Base-by-base conservation (phyloP, 2,329 filamentous ascomycete genomes). In the Xylariaceae sp. region DNA sequence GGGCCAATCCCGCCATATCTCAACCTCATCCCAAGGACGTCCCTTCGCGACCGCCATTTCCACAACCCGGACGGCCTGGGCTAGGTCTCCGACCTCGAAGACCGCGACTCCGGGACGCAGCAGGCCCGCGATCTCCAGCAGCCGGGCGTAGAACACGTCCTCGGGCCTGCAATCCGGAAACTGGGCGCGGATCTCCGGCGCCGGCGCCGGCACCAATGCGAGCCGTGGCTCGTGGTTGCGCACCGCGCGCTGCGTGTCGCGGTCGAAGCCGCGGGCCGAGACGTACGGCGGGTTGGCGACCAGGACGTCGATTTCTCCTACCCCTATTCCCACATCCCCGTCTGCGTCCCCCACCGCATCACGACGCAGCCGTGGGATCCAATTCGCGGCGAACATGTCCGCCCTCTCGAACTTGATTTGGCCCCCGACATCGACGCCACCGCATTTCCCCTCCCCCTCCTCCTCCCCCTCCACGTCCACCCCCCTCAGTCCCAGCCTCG, bases 251-350 rank as follows among this genome's bases (percentile, higher is more conserved):
- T 81, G 78, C 1, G 89, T 92, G 18, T 84, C 83, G 40, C 74
- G 80, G 40, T 79, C 73, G 66, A 90, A 92, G 7, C 82, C 83
- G 40, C 70, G 63, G 0, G 79, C 75, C 1, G 92, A 96, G 48
- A 98, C 88, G 71, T 98, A 98, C 0, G 95, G 95, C 16, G 95
- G 95, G 67, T 99, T 99, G 1, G 89, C 89, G 37, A 95, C 83
- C 1, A 99, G 74, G 3, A 98, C 75, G 59, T 96, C 87, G 71
- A 81, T 50, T 29, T 18, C 16, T 7, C 23, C 20, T 20, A 29
- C 2, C 40, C 62, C 18, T 19, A 20, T 14, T 10, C 18, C 29
- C 2, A 37, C 62, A 46, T 62, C 44, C 10, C 7, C 57, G 10
- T 26, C n/a, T 20, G 49, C 23, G 19, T 44, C n/a, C 20, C 48